Evolutionary conservation across 345 rosid genomes (phyloP), one percentile per base, ranked within the genome.

Genomic region (Pelargonium nanum): DNA sequence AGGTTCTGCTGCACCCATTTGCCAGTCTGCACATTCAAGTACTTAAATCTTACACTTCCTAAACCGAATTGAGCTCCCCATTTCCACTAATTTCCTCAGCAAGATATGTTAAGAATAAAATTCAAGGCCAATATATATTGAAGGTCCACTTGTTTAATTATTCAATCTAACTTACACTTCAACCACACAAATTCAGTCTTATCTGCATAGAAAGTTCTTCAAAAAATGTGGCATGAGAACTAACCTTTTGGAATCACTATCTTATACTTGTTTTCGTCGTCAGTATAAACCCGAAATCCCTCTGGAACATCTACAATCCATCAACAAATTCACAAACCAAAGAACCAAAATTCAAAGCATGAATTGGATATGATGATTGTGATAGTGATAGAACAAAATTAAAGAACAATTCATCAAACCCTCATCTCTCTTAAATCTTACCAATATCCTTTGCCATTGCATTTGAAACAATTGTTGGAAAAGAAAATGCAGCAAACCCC

Each of bases 181-280:
- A 40, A 12, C 16, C 16, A 40, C 16, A 40, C 13, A 40, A 2
- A 7, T 40, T 52, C n/a, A 52, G 19, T 15, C 22, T 1, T 20
- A 7, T 24, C 30, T 17, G 8, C 8, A 23, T 1, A 22, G 16
- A 20, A 15, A 56, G 9, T 56, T 15, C 5, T 5, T 4, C 20
- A 22, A 13, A 21, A 55, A 22, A 2, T 21, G 24, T 55, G 13
- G 16, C 24, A 4, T 24, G 45, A 70, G 53, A 23, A 13, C 54
- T 71, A 45, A 81, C 98, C 96, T 79, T 74, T 83, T 19, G 98
- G 97, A 62, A 92, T 83, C 16, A 82, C 74, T 64, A 89, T 84
- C 75, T 85, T 78, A 74, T 83, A 92, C 75, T 84, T 92, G 81
- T 92, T 92, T 30, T 22, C 78, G 24, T 85, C 87, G 66, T 92